Evolutionary conservation across 805 yeast species (phyloP), one percentile per base, ranked within the genome.

Genomic region (Candida krabiensis): DNA sequence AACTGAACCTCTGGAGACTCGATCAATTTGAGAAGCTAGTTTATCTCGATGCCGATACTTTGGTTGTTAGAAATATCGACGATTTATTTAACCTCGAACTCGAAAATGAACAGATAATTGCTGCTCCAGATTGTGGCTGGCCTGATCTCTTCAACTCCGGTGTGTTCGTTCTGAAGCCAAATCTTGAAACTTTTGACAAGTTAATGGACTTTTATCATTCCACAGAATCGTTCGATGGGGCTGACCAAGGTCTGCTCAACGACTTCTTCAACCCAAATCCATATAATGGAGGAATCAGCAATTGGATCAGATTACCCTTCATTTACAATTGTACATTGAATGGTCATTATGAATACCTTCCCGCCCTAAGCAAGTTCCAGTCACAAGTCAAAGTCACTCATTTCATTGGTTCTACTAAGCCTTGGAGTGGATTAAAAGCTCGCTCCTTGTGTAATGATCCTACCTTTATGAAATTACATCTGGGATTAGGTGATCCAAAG

Each of bases 71-170:
- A 26, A 57, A 61, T 9, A 38, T 68, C 2, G 66, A 62, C 40
- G 37, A 43, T 11, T 34, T 64, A 14, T 58, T 64, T 37, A 41
- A 40, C 4, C 11, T n/a, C 52, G 57, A 17, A 46, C 56, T 38
- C 46, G 52, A 11, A 28, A 43, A 33, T 31, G 46, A 26, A 50
- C 60, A 51, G 8, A 60, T 75, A 3, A 46, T 66, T 26, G 90
- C 93, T 0, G 67, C 82, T 12, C 85, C 95, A 0, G 96, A 88
- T 63, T 69, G 78, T n/a, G 95, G 96, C 11, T 88, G 95, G 86
- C 96, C 96, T 0, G 96, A 88, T 64, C 72, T 83, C 52, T 88
- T 88, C 67, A 87, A 88, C 60, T 77, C 89, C 22, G 96, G 96
- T 4, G 77, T 87, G 15, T 68, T 87, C 53, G 66, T 80, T 3